Percentiles rank a stretch among this genome's conserved stretches.
Evolutionary conservation across 495 filamentous ascomycete genomes (phyloP).

Genomic region (Aspergillus cavernicola): DNA sequence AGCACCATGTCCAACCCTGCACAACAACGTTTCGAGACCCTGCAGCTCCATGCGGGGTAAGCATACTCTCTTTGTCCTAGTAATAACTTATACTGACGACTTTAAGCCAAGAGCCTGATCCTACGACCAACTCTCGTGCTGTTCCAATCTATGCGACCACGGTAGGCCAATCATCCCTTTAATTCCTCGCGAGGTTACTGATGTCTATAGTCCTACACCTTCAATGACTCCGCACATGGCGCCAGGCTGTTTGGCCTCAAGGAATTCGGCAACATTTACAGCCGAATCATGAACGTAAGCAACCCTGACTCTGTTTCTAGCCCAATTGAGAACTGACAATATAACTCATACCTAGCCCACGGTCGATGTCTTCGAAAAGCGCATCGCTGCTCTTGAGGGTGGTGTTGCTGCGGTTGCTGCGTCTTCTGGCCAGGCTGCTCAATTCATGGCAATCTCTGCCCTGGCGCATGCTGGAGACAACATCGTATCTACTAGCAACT

Average conservation of each 20-base stretch:
- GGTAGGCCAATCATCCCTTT: slow-evolving; percentile 41
- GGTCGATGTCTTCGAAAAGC: slow-evolving; percentile 96
- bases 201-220: slow-evolving; percentile 69
- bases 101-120: slow-evolving; percentile 75
- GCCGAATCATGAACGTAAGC: slow-evolving; percentile 86
- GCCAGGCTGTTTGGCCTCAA: slow-evolving; percentile 96
- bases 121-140: slow-evolving; percentile 83
- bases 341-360: slow-evolving; percentile 59
- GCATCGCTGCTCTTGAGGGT: slow-evolving; percentile 92
- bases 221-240: slow-evolving; percentile 97
- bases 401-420: slow-evolving; percentile 88
- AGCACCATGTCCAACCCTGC: slow-evolving; percentile 31
- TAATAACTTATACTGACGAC: neutral
- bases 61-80: slow-evolving; percentile 14
- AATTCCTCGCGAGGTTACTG: neutral
- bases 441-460: slow-evolving; percentile 88
- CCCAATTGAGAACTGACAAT: neutral
- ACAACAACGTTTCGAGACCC: slow-evolving; percentile 73
- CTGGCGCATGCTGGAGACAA: slow-evolving; percentile 87
- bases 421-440: slow-evolving; percentile 87
- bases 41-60: slow-evolving; percentile 95
- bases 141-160: slow-evolving; percentile 97
- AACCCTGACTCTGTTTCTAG: neutral
- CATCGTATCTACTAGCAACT: slow-evolving; percentile 86
- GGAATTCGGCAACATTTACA: slow-evolving; percentile 98